Percentiles rank a stretch among this genome's conserved stretches.
These are phyloP conservation scores for Pythium periplocum DNA, from an alignment of 352 stramenopile genomes.

Conservation along the genomic window DNA sequence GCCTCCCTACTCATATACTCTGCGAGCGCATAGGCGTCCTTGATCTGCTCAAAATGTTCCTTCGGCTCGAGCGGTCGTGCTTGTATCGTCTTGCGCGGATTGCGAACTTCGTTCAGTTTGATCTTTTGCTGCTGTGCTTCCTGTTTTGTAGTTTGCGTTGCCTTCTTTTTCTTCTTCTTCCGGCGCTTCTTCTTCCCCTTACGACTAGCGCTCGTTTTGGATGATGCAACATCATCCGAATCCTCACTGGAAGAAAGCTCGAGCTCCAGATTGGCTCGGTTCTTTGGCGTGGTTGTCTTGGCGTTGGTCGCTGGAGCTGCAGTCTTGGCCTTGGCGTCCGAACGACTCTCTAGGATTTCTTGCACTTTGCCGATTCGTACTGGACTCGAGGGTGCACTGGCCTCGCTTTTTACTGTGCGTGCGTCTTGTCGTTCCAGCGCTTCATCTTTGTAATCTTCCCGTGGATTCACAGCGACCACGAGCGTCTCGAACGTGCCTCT, in stretches of 20 bases:
- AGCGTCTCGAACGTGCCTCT: slow-evolving; percentile 18
- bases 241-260: slow-evolving; percentile 30
- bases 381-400: no score
- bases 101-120: slow-evolving; percentile 34
- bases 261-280: slow-evolving; percentile 4
- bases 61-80: slow-evolving; percentile 19
- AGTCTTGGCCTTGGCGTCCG: slow-evolving; percentile 9
- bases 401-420: no score
- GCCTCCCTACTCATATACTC: slow-evolving; percentile 25
- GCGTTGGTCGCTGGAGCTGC: no score
- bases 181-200: slow-evolving; percentile 34
- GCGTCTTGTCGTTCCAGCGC: neutral
- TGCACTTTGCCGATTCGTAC: slow-evolving; percentile 16
- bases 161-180: slow-evolving; percentile 42
- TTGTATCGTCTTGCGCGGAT: slow-evolving; percentile 17
- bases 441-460: slow-evolving; percentile 19
- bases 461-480: slow-evolving; percentile 18
- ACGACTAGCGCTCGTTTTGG: slow-evolving; percentile 2
- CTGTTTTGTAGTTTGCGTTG: slow-evolving; percentile 2
- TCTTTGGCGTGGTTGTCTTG: neutral
- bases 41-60: slow-evolving; percentile 47
- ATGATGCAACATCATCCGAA: slow-evolving; percentile 10
- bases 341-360: slow-evolving; percentile 7
- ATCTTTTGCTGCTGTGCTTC: slow-evolving; percentile 1
- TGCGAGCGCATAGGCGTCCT: slow-evolving; percentile 36